Conservation (phyloP, 768 basidiomycete species). For the Dacryopinax spathularia region DNA sequence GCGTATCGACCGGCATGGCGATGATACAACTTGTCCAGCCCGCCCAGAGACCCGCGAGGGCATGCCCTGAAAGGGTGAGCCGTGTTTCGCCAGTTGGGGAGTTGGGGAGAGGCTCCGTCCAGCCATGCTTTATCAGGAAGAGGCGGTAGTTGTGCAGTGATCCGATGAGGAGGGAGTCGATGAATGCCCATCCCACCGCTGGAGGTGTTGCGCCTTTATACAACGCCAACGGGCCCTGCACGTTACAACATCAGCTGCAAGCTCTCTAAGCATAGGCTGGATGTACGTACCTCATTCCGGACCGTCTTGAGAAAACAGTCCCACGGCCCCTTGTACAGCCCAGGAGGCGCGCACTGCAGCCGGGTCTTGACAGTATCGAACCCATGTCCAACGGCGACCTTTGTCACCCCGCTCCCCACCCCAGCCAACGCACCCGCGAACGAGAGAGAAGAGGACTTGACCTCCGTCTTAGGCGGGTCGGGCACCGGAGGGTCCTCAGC, state of each 20-base stretch:
- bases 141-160: constrained; percentile 61
- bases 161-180: constrained; percentile 55
- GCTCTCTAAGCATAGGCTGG: background rate
- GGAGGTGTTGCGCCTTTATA: constrained; percentile 66
- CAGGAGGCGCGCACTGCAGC: constrained; percentile 51
- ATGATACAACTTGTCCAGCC: constrained; percentile 56
- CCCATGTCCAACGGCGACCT: constrained; percentile 64
- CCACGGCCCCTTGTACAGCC: constrained; percentile 46
- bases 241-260: background rate
- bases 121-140: constrained; percentile 36
- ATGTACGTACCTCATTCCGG: constrained; percentile 40
- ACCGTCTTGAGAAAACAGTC: constrained; percentile 46
- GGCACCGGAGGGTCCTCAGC: background rate
- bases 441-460: background rate
- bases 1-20: constrained; percentile 62
- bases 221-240: constrained; percentile 46
- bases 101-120: constrained; percentile 39
- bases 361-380: constrained; percentile 65
- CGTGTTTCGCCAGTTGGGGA: constrained; percentile 29
- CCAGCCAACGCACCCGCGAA: background rate
- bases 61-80: constrained; percentile 50
- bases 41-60: constrained; percentile 50
- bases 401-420: background rate
- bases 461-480: background rate
- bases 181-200: constrained; percentile 56